Conservation (phyloP, 1,284 basidiomycete genomes). For the Porogramme epimiltina region DNA sequence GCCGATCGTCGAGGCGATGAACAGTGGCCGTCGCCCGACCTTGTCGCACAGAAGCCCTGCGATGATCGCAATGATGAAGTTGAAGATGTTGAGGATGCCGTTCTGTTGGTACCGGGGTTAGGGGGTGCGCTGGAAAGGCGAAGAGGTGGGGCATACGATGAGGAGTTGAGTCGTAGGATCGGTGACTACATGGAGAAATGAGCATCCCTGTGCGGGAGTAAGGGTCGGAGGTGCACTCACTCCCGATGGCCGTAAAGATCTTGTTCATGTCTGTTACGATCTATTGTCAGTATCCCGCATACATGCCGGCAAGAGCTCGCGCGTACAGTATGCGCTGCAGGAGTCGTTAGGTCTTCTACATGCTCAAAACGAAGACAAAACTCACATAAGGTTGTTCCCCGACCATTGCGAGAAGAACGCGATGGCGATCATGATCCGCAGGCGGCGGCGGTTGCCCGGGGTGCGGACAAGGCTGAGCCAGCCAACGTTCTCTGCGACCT, state of each 20-base stretch:
- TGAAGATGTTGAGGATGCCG: constrained; percentile 56
- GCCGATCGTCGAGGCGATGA: constrained; percentile 51
- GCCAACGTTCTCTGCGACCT: constrained; percentile 42
- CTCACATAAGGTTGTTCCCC: constrained; percentile 61
- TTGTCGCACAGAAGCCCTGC: constrained; percentile 52
- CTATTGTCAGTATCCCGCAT: neutral
- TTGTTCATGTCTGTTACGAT: constrained; percentile 46
- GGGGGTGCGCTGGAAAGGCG: neutral
- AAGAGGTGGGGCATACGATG: constrained; percentile 31
- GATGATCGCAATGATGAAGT: constrained; percentile 48
- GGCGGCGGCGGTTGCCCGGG: constrained; percentile 54
- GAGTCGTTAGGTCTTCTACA: no score
- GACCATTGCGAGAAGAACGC: constrained; percentile 70
- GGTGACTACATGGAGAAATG: constrained; percentile 36
- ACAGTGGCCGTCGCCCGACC: constrained; percentile 53
- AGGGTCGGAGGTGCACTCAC: constrained; percentile 17
- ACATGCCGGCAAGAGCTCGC: no score
- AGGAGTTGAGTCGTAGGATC: constrained; percentile 51
- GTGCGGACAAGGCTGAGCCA: constrained; percentile 53
- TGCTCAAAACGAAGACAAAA: neutral
- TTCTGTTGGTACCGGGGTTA: constrained; percentile 32
- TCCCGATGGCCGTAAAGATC: constrained; percentile 52
- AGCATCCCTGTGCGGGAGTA: neutral
- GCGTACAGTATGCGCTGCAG: constrained; percentile 33
- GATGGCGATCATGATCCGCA: constrained; percentile 57